Conservation (phyloP, 768 basidiomycete species). For the Auriscalpium orientale region DNA sequence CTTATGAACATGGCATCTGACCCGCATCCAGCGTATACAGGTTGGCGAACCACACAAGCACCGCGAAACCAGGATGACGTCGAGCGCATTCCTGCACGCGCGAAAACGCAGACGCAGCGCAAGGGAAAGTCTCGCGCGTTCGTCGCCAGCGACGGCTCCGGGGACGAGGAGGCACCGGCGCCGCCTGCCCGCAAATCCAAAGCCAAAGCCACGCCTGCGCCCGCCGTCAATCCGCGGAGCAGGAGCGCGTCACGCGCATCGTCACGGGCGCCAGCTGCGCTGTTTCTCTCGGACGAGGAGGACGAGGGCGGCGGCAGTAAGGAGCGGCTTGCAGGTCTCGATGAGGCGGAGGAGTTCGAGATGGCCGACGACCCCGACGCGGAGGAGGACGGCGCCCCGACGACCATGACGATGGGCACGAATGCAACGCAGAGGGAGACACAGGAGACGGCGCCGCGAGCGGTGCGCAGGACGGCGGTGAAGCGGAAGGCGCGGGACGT, state of each 20-base stretch:
- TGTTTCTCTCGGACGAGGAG: constrained; percentile 11
- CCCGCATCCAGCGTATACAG: background rate
- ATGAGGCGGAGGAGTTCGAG: background rate
- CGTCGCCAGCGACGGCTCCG: background rate
- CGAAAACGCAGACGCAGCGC: background rate
- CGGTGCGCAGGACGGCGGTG: constrained; percentile 8
- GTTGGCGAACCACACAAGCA: background rate
- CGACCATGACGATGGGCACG: constrained; percentile 15
- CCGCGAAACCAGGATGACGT: no score
- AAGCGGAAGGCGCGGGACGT: constrained; percentile 19
- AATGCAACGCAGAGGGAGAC: constrained; percentile 16
- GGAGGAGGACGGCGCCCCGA: constrained; percentile 15
- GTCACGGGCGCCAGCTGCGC: background rate
- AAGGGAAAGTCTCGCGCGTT: background rate
- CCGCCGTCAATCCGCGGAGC: background rate
- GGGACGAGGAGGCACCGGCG: background rate
- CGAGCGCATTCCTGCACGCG: no score
- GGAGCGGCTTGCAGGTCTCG: background rate
- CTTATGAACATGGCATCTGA: background rate
- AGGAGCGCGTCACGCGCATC: no score
- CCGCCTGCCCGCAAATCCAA: background rate
- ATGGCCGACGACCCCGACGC: background rate
- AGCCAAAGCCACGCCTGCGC: background rate
- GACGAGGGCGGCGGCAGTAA: background rate
- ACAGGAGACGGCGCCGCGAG: constrained; percentile 7